phyloP scores from a whole-genome alignment of 2,329 filamentous ascomycete genomes.

The Phaeoacremonium minimum region DNA sequence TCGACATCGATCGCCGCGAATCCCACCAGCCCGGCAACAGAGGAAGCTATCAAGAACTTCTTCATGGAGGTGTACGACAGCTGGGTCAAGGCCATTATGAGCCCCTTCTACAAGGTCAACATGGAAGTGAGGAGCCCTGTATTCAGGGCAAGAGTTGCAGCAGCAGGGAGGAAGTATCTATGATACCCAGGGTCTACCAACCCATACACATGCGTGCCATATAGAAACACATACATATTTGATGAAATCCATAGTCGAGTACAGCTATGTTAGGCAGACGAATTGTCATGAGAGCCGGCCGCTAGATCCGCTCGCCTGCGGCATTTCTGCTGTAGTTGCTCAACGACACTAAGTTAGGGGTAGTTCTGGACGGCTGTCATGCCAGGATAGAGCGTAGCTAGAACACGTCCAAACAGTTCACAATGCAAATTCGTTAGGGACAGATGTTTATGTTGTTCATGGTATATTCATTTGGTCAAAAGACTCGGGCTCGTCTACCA shows the following conservation, averaged over 20 bases:
- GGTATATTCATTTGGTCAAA: slow-evolving; percentile 11
- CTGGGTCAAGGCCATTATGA: slow-evolving; percentile 97
- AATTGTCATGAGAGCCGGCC: neutral
- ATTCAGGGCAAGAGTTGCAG: slow-evolving; percentile 76
- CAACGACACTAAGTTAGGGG: no score
- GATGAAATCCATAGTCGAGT: no score
- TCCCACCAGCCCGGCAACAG: slow-evolving; percentile 82
- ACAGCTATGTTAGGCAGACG: no score
- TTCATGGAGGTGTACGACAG: slow-evolving; percentile 94
- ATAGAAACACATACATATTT: no score
- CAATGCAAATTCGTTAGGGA: no score
- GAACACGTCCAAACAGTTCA: no score
- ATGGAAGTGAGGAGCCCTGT: slow-evolving; percentile 82
- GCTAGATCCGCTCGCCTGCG: no score
- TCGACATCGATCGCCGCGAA: slow-evolving; percentile 76
- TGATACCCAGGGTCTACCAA: no score
- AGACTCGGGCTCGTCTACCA: slow-evolving; percentile 12
- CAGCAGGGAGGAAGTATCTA: slow-evolving; percentile 89
- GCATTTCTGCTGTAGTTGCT: no score
- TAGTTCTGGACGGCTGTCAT: no score
- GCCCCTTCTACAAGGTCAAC: slow-evolving; percentile 85
- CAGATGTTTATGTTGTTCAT: slow-evolving; percentile 14
- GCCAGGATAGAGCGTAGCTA: no score
- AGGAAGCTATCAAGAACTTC: slow-evolving; percentile 93
- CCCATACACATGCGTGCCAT: no score